Percentiles rank a stretch among this genome's conserved stretches.
Conservation (phyloP, 139 green algal genomes). For the Chlorella sp. region DNA sequence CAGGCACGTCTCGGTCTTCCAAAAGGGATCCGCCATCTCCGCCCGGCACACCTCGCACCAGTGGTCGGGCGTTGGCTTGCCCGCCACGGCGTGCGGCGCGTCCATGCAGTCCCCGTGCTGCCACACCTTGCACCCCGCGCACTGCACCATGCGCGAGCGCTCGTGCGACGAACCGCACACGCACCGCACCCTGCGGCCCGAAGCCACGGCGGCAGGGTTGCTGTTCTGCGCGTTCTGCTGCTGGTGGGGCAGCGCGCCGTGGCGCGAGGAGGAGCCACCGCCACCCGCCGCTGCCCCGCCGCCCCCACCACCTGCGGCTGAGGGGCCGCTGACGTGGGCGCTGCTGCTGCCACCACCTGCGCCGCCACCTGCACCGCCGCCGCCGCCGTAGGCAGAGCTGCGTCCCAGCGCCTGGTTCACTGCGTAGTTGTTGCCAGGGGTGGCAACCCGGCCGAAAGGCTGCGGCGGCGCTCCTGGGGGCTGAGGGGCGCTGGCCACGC, state of each 20-base stretch:
- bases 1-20: conserved; percentile 30
- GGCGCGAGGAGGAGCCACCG: background rate
- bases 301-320: background rate
- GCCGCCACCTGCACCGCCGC: too few relatives aligned
- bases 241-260: too few relatives aligned
- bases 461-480: too few relatives aligned
- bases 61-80: background rate
- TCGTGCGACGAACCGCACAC: conserved; percentile 28
- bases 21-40: conserved; percentile 65
- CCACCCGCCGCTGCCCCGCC: background rate
- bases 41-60: conserved; percentile 53
- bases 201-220: background rate
- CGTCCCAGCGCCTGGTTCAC: too few relatives aligned
- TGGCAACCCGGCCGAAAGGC: too few relatives aligned
- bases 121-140: conserved; percentile 60
- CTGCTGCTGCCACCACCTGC: too few relatives aligned
- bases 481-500: too few relatives aligned
- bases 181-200: conserved; percentile 36
- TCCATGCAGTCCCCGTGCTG: conserved; percentile 59
- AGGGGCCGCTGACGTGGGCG: background rate
- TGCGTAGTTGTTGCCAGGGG: too few relatives aligned
- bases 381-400: too few relatives aligned
- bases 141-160: conserved; percentile 53
- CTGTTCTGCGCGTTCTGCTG: too few relatives aligned
- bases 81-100: background rate